phyloP scores from a whole-genome alignment of 1,284 basidiomycete species.

The Phellopilus nigrolimitatus region DNA sequence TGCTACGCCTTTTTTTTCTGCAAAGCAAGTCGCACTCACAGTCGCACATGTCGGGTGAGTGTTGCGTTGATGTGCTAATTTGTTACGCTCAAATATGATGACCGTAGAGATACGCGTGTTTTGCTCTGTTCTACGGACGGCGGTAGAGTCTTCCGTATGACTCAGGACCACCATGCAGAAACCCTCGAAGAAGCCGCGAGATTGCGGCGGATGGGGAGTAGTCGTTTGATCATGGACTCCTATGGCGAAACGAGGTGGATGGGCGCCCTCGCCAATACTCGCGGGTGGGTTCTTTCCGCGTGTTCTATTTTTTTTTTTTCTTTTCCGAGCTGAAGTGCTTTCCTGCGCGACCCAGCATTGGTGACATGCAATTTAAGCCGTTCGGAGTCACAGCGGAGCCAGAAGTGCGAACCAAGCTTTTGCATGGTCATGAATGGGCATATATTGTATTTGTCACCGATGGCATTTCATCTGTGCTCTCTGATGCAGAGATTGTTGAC shows the following conservation, averaged over 20 bases:
- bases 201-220: conserved; percentile 86
- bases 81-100: conserved; percentile 8
- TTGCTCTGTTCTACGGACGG: conserved; percentile 73
- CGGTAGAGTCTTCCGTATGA: conserved; percentile 75
- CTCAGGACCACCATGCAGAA: conserved; percentile 92
- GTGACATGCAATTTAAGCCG: conserved; percentile 86
- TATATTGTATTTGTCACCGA: conserved; percentile 84
- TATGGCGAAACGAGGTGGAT: conserved; percentile 98
- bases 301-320: conserved; percentile 15
- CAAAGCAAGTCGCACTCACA: conserved; percentile 67
- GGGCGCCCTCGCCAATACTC: conserved; percentile 91
- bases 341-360: conserved; percentile 78
- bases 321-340: conserved; percentile 2
- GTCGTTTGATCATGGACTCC: conserved; percentile 86
- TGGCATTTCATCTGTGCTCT: conserved; percentile 85
- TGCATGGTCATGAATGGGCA: conserved; percentile 74
- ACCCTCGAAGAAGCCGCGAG: conserved; percentile 80
- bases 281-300: conserved; percentile 54
- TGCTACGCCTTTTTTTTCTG: conserved; percentile 72
- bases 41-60: conserved; percentile 90
- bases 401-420: conserved; percentile 77
- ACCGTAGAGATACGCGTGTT: conserved; percentile 82
- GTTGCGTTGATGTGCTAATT: conserved; percentile 9
- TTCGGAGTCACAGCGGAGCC: conserved; percentile 95
- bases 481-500: conserved; percentile 94